These are phyloP conservation scores for Vitis riparia DNA, from an alignment of 164 flowering plant species.

Conservation along the genomic window DNA sequence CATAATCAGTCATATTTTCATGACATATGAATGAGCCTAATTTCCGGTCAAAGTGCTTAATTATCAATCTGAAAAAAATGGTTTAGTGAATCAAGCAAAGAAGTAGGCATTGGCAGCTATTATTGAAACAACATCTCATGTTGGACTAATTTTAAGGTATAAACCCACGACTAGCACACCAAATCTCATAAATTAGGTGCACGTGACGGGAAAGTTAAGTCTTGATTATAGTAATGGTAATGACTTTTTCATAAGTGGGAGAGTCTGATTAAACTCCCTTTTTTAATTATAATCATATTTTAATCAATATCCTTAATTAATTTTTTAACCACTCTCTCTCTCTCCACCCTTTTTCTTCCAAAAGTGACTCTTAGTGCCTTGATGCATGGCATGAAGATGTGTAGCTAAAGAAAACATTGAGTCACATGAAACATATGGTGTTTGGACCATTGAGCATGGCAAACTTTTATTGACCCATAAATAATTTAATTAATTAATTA, in stretches of 20 bases:
- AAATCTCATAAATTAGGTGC: conserved; percentile 8
- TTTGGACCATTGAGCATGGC: neutral
- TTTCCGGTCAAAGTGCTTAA: too few relatives aligned
- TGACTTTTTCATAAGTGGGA: conserved; percentile 11
- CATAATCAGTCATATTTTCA: too few relatives aligned
- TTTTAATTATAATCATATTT: too few relatives aligned
- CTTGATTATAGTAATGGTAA: conserved; percentile 11
- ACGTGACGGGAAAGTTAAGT: conserved; percentile 21
- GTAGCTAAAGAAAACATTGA: too few relatives aligned
- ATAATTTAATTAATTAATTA: neutral
- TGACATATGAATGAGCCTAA: too few relatives aligned
- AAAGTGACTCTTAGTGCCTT: too few relatives aligned
- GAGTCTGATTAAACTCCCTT: neutral
- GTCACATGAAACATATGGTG: neutral
- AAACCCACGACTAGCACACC: conserved; percentile 2
- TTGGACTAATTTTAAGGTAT: neutral
- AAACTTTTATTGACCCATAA: neutral
- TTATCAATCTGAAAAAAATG: too few relatives aligned
- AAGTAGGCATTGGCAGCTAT: too few relatives aligned
- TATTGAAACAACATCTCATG: too few relatives aligned
- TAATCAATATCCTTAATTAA: neutral
- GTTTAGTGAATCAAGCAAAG: too few relatives aligned
- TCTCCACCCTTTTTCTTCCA: neutral
- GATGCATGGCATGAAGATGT: too few relatives aligned
- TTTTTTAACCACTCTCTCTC: neutral